Evolutionary conservation across 495 filamentous ascomycete genomes (phyloP), one percentile per base, ranked within the genome.

Genomic region (Aspergillus asperescens): DNA sequence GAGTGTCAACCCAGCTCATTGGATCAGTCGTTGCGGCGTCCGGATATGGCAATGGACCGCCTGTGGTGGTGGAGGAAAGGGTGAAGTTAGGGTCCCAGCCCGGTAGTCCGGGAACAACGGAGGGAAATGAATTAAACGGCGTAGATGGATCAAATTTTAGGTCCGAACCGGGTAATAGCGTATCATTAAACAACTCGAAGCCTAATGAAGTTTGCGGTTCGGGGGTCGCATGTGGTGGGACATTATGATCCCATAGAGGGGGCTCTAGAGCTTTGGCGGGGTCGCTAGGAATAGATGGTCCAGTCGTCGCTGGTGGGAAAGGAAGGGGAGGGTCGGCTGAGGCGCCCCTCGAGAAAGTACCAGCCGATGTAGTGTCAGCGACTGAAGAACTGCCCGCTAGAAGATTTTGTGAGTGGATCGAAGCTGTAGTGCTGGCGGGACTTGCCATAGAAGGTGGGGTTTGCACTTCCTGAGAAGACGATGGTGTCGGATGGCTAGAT

Each of bases 391-490:
- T 64, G 8, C 47, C 52, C 7, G 58, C 52, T 32, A 58, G 63
- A 19, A 64, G 35, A 12, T 61, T 68, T 7, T 74, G 69, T 15
- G 71, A 70, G 31, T 65, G 68, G 42, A 62, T 61, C 0, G 71
- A 75, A 7, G 68, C 60, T 24, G 70, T 65, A 5, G 65, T 72
- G 45, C 65, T 73, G n/a, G 71, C 74, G 40, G 73, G 74, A 37
- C 74, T 77, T 6, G 71, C 68, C 55, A 82, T 76, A 1, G 74
- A 69, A 5, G 77, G 77, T 4, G 80, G 80, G 0, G 79, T 71
- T 37, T 58, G 65, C 27, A 71, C 48, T n/a, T 67, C 73, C 38
- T 70, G 66, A 12, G 68, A 67, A 15, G 75, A 75, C 4, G 67
- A 59, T 5, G 75, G 73, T n/a, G 73, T 76, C 18, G 72, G 64